phyloP scores from a whole-genome alignment of 306 rosid genomes.

The Urtica urens region DNA sequence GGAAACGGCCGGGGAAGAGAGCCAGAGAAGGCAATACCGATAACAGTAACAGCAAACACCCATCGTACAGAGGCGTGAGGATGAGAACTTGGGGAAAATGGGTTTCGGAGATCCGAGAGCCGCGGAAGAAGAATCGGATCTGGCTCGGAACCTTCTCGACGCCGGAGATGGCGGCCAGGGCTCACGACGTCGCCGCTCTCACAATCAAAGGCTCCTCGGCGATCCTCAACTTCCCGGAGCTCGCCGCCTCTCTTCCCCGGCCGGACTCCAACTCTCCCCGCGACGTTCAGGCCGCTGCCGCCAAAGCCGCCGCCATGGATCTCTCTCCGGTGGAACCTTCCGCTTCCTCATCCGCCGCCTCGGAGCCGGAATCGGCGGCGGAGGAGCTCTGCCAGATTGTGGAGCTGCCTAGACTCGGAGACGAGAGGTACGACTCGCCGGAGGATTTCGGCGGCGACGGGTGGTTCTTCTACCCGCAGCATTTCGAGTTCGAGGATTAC shows the following conservation, averaged over 20 bases:
- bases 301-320: constrained; percentile 75
- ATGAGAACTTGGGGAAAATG: constrained; percentile 96
- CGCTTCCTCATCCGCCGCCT: neutral
- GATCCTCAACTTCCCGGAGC: constrained; percentile 86
- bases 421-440: constrained; percentile 32
- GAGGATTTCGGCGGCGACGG: too few relatives aligned
- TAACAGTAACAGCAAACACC: constrained; percentile 31
- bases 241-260: constrained; percentile 50
- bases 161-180: constrained; percentile 98
- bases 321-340: neutral
- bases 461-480: neutral
- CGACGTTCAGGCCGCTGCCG: constrained; percentile 83
- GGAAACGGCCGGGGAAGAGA: constrained; percentile 32
- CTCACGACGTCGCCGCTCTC: constrained; percentile 87
- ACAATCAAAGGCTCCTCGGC: constrained; percentile 75
- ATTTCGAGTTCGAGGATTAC: constrained; percentile 23
- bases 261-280: constrained; percentile 68
- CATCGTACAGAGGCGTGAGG: constrained; percentile 82
- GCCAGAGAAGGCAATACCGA: constrained; percentile 5
- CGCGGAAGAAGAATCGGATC: constrained; percentile 84
- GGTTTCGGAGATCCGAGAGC: constrained; percentile 98
- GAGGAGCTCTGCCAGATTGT: constrained; percentile 81
- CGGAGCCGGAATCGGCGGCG: constrained; percentile 22
- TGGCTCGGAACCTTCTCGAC: constrained; percentile 94
- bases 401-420: constrained; percentile 42